Evolutionary conservation across 345 rosid species (phyloP), one percentile per base, ranked within the genome.

Genomic region (Leavenworthia alabamica): DNA sequence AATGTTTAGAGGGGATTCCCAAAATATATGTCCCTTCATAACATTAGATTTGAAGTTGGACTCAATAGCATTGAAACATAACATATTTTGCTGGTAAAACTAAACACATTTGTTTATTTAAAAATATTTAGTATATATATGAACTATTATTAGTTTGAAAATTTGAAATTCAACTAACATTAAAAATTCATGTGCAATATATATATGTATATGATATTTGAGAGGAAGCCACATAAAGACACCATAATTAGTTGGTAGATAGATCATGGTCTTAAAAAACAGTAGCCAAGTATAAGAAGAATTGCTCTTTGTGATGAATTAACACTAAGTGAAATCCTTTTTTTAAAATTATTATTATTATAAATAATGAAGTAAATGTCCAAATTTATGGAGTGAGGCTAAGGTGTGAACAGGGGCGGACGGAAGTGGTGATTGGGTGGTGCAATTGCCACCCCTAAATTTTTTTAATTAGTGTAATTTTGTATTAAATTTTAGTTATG

Each of bases 351-450:
- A n/a, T n/a, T n/a, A n/a, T n/a, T 23, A 7, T 44, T 15, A 16
- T 5, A 3, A 20, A 31, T 1, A 45, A 62, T 32, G 28, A 23
- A 45, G 39, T 62, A 11, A 37, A 46, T 46, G 39, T 54, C 51
- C 35, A 33, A 68, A 40, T 24, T 17, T 12, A 47, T 62, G 23
- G 59, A 70, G 24, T 45, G 35, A 40, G 58, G 51, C 52, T 31
- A 45, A 40, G 40, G 28, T 48, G 62, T 47, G 62, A 65, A 66
- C n/a, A n/a, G n/a, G n/a, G n/a, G n/a, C n/a, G n/a, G n/a, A n/a
- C n/a, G n/a, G n/a, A n/a, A n/a, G n/a, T n/a, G n/a, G n/a, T n/a
- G n/a, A n/a, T n/a, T n/a, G n/a, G n/a, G n/a, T n/a, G n/a, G n/a
- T n/a, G n/a, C n/a, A n/a, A n/a, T n/a, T n/a, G n/a, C n/a, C n/a